phyloP scores from a whole-genome alignment of 805 yeast species.

The Spathaspora hagerdaliae region DNA sequence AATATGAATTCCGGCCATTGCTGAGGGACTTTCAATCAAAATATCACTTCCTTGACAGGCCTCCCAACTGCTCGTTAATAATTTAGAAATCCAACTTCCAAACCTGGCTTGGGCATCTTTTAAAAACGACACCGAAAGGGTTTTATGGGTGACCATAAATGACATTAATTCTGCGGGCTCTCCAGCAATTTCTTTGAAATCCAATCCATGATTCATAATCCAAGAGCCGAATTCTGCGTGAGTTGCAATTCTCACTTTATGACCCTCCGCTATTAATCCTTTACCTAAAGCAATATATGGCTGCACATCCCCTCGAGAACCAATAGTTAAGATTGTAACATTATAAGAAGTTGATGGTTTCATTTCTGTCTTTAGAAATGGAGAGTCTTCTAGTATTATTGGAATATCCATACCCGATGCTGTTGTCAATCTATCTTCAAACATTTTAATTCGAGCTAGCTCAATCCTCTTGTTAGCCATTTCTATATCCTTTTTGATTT shows the following conservation, averaged over 20 bases:
- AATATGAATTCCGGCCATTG: slow-evolving; percentile 92
- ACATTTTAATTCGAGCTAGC: slow-evolving; percentile 58
- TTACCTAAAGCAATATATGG: slow-evolving; percentile 90
- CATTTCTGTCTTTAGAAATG: slow-evolving; percentile 46
- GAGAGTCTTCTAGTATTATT: slow-evolving; percentile 63
- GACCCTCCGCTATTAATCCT: slow-evolving; percentile 78
- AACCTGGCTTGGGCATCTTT: slow-evolving; percentile 80
- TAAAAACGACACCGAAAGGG: slow-evolving; percentile 76
- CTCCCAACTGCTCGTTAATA: slow-evolving; percentile 72
- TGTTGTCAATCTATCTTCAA: slow-evolving; percentile 61
- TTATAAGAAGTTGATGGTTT: slow-evolving; percentile 52
- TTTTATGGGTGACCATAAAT: slow-evolving; percentile 87
- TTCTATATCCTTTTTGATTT: slow-evolving; percentile 3
- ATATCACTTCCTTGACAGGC: slow-evolving; percentile 84
- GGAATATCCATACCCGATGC: slow-evolving; percentile 66
- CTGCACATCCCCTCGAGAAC: slow-evolving; percentile 95
- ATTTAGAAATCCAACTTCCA: slow-evolving; percentile 76
- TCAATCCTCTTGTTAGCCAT: slow-evolving; percentile 31
- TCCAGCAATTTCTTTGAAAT: slow-evolving; percentile 78
- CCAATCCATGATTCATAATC: slow-evolving; percentile 64
- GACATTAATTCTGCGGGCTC: slow-evolving; percentile 91
- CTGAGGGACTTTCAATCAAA: slow-evolving; percentile 91
- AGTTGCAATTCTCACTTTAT: slow-evolving; percentile 77
- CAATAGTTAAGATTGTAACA: slow-evolving; percentile 78
- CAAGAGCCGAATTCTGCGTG: slow-evolving; percentile 78